A percentile compares a stretch with the other conserved stretches of the same genome.
These are phyloP conservation scores for Lactarius tabidus DNA, from an alignment of 768 basidiomycete genomes.

Conservation along the genomic window DNA sequence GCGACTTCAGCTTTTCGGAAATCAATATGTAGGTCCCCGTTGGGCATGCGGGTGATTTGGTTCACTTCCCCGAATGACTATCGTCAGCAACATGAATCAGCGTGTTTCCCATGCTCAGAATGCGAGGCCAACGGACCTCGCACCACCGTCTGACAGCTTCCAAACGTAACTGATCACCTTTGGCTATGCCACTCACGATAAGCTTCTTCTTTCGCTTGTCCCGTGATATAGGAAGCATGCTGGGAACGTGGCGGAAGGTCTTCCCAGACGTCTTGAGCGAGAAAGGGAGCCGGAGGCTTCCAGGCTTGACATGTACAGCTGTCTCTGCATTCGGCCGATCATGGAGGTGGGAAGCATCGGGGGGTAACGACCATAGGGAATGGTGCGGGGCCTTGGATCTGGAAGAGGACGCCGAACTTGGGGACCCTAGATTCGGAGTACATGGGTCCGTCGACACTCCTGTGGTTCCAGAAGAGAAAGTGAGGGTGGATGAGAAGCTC, in stretches of 20 bases:
- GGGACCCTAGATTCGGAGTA: conserved; percentile 32
- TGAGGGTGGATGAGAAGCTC: conserved; percentile 27
- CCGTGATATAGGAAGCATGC: conserved; percentile 33
- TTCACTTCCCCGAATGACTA: conserved; percentile 64
- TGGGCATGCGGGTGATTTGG: conserved; percentile 67
- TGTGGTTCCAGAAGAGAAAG: conserved; percentile 27
- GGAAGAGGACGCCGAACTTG: conserved; percentile 36
- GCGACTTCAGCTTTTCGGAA: conserved; percentile 75
- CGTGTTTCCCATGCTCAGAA: conserved; percentile 19
- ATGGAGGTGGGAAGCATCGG: conserved; percentile 39
- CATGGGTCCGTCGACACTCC: conserved; percentile 19
- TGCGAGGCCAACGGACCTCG: conserved; percentile 45
- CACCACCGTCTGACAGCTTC: conserved; percentile 74
- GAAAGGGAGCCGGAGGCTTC: conserved; percentile 35
- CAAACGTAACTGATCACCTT: conserved; percentile 56
- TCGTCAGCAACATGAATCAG: conserved; percentile 12
- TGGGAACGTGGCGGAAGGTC: conserved; percentile 26
- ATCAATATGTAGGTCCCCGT: conserved; percentile 73
- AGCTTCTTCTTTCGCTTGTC: conserved; percentile 57
- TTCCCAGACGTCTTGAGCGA: conserved; percentile 27
- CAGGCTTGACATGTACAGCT: conserved; percentile 27
- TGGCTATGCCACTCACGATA: conserved; percentile 63
- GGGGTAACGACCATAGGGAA: conserved; percentile 39
- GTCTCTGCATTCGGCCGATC: conserved; percentile 34
- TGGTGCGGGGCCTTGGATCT: conserved; percentile 36